phyloP scores from a whole-genome alignment of 768 basidiomycete genomes.

The Rhizopogon vinicolor region DNA sequence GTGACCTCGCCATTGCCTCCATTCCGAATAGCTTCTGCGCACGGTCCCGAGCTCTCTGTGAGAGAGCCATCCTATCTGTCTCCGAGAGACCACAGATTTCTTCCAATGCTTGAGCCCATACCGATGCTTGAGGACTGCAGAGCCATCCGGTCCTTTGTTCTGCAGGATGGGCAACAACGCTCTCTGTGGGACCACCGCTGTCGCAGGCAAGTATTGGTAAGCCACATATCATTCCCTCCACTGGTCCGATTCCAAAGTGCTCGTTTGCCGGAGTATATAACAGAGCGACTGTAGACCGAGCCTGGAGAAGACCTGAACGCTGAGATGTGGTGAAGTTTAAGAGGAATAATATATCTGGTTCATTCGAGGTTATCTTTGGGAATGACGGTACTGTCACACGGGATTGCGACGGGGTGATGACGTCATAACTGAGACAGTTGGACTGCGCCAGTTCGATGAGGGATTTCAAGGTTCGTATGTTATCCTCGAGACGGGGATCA shows the following conservation, averaged over 20 bases:
- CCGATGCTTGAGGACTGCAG: conserved; percentile 48
- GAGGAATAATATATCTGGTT: conserved; percentile 77
- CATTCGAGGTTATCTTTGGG: conserved; percentile 27
- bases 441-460: conserved; percentile 43
- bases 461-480: conserved; percentile 58
- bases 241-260: conserved; percentile 95
- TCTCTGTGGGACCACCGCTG: conserved; percentile 90
- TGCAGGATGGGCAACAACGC: conserved; percentile 43
- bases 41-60: conserved; percentile 50
- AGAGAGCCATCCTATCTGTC: conserved; percentile 43
- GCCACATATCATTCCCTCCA: conserved; percentile 92
- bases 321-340: conserved; percentile 87
- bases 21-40: conserved; percentile 70
- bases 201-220: conserved; percentile 86
- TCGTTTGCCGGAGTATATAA: conserved; percentile 95
- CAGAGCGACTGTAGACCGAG: conserved; percentile 62
- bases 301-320: conserved; percentile 73
- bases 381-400: conserved; percentile 36
- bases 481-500: conserved; percentile 84
- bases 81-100: conserved; percentile 48
- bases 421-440: conserved; percentile 52
- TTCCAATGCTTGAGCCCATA: conserved; percentile 68
- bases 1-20: conserved; percentile 61
- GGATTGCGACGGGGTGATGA: conserved; percentile 47
- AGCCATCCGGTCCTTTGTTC: conserved; percentile 75